Percentiles rank a stretch among this genome's conserved stretches.
Conservation (phyloP, 495 filamentous ascomycete genomes). For the Evernia prunastri region DNA sequence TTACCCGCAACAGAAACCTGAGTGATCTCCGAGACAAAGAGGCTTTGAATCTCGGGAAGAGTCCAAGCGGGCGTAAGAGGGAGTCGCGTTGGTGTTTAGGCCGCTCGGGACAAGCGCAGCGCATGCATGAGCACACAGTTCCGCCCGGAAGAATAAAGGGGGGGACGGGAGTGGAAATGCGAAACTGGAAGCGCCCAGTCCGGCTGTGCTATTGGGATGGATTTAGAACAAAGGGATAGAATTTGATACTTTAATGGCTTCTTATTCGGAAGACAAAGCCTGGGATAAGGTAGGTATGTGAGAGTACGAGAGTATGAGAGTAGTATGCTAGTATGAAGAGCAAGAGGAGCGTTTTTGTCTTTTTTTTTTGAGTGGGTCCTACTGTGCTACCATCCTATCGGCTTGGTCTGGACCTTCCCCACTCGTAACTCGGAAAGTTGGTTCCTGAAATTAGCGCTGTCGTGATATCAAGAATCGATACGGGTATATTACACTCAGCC, state of each 20-base stretch:
- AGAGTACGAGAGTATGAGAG: no score
- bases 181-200: background rate
- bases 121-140: background rate
- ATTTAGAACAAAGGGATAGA: background rate
- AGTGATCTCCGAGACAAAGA: background rate
- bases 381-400: no score
- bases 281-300: no score
- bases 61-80: background rate
- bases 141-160: background rate
- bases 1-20: background rate
- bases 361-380: background rate
- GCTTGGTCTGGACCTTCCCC: background rate
- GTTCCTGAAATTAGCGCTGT: conserved; percentile 1
- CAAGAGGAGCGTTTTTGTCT: background rate
- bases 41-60: background rate
- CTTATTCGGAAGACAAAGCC: background rate
- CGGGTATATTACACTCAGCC: conserved; percentile 2
- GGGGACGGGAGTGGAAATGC: background rate
- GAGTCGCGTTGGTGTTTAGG: background rate
- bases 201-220: background rate
- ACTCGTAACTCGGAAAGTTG: background rate
- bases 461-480: background rate
- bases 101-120: background rate
- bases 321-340: background rate
- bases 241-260: background rate